Base-by-base conservation (phyloP, 345 rosid genomes). In the Ceriops zippeliana region DNA sequence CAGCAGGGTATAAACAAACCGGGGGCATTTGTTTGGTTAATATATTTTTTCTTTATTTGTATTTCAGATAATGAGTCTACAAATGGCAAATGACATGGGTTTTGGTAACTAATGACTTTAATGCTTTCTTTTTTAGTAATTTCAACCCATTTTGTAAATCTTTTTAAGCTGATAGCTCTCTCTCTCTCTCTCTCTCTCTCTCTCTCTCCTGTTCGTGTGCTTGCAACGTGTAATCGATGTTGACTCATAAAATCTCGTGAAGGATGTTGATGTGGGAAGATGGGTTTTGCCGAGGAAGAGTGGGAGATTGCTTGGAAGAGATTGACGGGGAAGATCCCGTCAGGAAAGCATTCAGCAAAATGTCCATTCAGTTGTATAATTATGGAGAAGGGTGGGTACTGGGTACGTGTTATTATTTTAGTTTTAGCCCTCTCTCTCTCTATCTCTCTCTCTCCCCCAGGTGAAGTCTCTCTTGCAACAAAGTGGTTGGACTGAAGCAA, bases 251-350 rank as follows among this genome's bases (percentile, higher is more conserved):
- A 65, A 49, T 59, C 21, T 61, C 63, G 57, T 70, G 80, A 70
- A 95, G 99, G 96, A 95, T 95, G 99, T 79, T 95, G 90, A 95
- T 95, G 99, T 95, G 99, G 99, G 99, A 95, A 87, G 99, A 95
- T 84, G 99, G 97, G 34, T 95, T 76, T 76, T 95, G 99, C 69
- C 88, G 90, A 75, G 96, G 90, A 76, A 80, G 91, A 77, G 89
- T 76, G 53, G 85, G 87, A 69, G 96, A 95, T 64, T 84, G 96
- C 74, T 27, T 84, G 78, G 97, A 95, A 73, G 96, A 89, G 77
- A 87, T 85, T 56, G 97, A 89, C 58, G 86, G 90, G 67, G 97
- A 91, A 78, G 99, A 91, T 83, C 96, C 91, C 69, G 96, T 95
- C 77, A 84, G 91, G 78, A 91, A 88, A 83, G 89, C 99, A 62